Evolutionary conservation across 2,329 filamentous ascomycete genomes (phyloP).

Genomic region (Cryphonectria japonica): DNA sequence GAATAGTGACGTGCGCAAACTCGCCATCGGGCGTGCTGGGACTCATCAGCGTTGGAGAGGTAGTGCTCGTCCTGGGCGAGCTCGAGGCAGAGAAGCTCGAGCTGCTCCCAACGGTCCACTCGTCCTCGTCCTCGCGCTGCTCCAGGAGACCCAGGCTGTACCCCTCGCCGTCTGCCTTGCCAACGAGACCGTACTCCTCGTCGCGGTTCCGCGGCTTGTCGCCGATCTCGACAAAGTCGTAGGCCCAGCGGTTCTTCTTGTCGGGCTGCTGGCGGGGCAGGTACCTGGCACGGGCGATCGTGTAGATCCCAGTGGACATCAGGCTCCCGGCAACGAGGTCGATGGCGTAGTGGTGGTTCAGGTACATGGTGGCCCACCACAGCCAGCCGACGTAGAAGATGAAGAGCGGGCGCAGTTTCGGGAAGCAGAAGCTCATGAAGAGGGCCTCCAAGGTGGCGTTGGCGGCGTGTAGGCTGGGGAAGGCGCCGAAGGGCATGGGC

Average conservation of each 20-base stretch:
- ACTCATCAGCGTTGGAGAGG: constrained; percentile 55
- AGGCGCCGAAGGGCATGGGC: constrained; percentile 91
- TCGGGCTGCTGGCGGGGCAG: constrained; percentile 80
- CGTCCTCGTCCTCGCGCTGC: constrained; percentile 68
- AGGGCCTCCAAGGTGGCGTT: constrained; percentile 87
- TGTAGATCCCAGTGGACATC: constrained; percentile 78
- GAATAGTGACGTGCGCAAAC: constrained; percentile 35
- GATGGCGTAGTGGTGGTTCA: constrained; percentile 95
- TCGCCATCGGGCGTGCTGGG: constrained; percentile 52
- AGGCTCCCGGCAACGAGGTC: constrained; percentile 87
- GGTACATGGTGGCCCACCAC: constrained; percentile 98
- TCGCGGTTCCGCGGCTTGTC: constrained; percentile 51
- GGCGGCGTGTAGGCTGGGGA: constrained; percentile 89
- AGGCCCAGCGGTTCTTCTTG: constrained; percentile 91
- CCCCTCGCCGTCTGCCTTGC: constrained; percentile 48
- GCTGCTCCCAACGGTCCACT: constrained; percentile 87
- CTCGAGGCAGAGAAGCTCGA: constrained; percentile 63
- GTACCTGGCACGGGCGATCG: constrained; percentile 78
- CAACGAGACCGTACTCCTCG: constrained; percentile 52
- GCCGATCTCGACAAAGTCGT: constrained; percentile 89
- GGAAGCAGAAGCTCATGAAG: constrained; percentile 93
- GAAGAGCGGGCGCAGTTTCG: constrained; percentile 77
- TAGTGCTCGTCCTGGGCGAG: constrained; percentile 44
- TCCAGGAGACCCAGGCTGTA: constrained; percentile 53
- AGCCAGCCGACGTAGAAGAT: constrained; percentile 88